Conservation (phyloP, 192 early-diverging fungal species). For the Coemansia sp. region DNA sequence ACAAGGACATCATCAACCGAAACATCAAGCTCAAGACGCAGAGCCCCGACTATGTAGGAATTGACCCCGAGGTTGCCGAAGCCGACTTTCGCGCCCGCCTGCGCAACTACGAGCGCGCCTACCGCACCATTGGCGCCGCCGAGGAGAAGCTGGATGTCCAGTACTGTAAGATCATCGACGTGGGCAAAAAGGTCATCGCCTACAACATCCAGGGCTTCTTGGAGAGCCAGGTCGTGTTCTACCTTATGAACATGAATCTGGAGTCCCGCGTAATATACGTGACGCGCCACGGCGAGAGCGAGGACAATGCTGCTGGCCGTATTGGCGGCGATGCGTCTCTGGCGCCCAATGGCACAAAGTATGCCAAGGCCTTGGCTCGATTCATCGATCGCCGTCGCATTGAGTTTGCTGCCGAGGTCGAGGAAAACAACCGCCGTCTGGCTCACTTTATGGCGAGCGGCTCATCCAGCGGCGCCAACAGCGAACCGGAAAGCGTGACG, state of each 20-base stretch:
- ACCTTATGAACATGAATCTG: conserved; percentile 97
- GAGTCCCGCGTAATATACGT: conserved; percentile 82
- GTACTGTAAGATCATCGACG: conserved; percentile 96
- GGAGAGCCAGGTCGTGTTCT: conserved; percentile 92
- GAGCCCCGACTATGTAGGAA: conserved; percentile 91
- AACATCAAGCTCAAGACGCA: conserved; percentile 89
- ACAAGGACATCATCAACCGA: conserved; percentile 64
- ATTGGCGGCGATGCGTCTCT: conserved; percentile 89
- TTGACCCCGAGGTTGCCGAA: conserved; percentile 77
- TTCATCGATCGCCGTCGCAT: conserved; percentile 69
- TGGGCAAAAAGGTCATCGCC: conserved; percentile 94
- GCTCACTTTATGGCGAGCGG: conserved; percentile 34
- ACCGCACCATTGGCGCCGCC: conserved; percentile 76
- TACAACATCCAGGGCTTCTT: conserved; percentile 94
- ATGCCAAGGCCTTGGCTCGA: conserved; percentile 68
- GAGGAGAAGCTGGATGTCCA: conserved; percentile 80
- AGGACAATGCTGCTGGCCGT: conserved; percentile 77
- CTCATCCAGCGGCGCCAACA: conserved; percentile 22
- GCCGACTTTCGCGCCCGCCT: conserved; percentile 84
- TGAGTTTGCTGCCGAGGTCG: conserved; percentile 48
- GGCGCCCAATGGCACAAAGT: conserved; percentile 67
- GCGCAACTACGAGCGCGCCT: conserved; percentile 90
- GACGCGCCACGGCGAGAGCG: conserved; percentile 90
- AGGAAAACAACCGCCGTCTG: conserved; percentile 41
- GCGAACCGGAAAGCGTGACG: conserved; percentile 35